These are phyloP conservation scores for Skeletonema potamos DNA, from an alignment of 108 stramenopile genomes.

Conservation along the genomic window DNA sequence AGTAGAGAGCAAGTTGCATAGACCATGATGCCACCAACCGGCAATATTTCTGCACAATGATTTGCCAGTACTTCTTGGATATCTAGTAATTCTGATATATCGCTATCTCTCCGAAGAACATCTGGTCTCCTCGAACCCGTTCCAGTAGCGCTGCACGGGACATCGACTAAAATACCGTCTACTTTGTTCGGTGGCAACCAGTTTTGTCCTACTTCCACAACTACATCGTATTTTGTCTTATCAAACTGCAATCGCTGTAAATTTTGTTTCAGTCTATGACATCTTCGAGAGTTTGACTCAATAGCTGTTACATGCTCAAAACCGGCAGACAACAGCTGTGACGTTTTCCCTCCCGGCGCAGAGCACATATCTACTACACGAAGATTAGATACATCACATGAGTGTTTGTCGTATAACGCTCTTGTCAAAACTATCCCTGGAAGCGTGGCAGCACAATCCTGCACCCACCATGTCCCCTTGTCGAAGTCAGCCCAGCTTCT, in stretches of 20 bases:
- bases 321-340: conserved; percentile 87
- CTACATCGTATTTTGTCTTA: conserved; percentile 50
- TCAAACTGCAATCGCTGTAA: conserved; percentile 50
- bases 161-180: conserved; percentile 73
- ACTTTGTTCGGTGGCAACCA: conserved; percentile 48
- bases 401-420: conserved; percentile 33
- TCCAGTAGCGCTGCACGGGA: conserved; percentile 81
- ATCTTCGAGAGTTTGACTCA: conserved; percentile 55
- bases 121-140: conserved; percentile 79
- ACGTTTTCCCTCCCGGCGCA: conserved; percentile 96
- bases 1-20: conserved; percentile 71
- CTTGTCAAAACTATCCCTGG: conserved; percentile 66
- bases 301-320: conserved; percentile 76
- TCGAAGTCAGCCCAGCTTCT: conserved; percentile 67
- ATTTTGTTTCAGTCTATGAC: conserved; percentile 57
- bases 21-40: conserved; percentile 65
- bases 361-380: conserved; percentile 96
- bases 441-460: conserved; percentile 76
- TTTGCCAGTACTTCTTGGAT: conserved; percentile 55
- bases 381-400: conserved; percentile 26
- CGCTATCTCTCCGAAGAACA: conserved; percentile 56
- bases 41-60: conserved; percentile 69
- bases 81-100: conserved; percentile 49
- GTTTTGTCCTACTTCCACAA: conserved; percentile 63
- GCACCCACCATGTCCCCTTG: conserved; percentile 85